Conservation (phyloP, 352 stramenopile genomes). For the Pythium periplocum region DNA sequence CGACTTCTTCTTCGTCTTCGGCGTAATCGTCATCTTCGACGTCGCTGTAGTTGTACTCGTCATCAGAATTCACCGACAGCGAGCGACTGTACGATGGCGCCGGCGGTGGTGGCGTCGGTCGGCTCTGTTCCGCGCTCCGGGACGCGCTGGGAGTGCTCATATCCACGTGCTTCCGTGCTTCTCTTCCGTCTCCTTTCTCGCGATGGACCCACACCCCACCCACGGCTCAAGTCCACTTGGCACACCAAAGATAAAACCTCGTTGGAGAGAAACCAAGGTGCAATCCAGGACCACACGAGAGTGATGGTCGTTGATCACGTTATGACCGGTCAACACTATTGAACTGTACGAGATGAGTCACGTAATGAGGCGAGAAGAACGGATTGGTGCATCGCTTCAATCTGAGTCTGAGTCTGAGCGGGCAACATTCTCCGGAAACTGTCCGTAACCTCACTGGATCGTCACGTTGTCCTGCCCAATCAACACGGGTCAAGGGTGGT, state of each 20-base stretch:
- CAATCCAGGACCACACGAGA: background rate
- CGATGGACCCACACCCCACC: background rate
- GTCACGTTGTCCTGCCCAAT: no score
- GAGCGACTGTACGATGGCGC: conserved; percentile 20
- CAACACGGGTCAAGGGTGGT: no score
- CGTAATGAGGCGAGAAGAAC: background rate
- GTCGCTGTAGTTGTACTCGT: conserved; percentile 85
- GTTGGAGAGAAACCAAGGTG: no score
- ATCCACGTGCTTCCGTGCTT: background rate
- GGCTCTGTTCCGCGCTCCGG: background rate
- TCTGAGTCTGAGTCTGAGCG: no score
- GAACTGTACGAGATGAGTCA: background rate
- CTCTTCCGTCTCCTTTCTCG: conserved; percentile 4
- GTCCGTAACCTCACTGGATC: no score
- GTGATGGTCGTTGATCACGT: conserved; percentile 3
- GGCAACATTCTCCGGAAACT: no score
- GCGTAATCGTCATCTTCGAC: conserved; percentile 45
- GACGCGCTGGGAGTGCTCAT: no score
- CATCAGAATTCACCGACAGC: conserved; percentile 50
- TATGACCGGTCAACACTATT: background rate
- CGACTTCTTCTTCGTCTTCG: conserved; percentile 30
- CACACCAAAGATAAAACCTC: conserved; percentile 8
- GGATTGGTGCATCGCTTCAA: background rate
- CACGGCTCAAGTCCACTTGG: no score
- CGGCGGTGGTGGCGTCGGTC: background rate